A percentile compares a stretch with the other conserved stretches of the same genome.
Evolutionary conservation across 2,329 filamentous ascomycete genomes (phyloP).

Genomic region (Colletotrichum sp.): DNA sequence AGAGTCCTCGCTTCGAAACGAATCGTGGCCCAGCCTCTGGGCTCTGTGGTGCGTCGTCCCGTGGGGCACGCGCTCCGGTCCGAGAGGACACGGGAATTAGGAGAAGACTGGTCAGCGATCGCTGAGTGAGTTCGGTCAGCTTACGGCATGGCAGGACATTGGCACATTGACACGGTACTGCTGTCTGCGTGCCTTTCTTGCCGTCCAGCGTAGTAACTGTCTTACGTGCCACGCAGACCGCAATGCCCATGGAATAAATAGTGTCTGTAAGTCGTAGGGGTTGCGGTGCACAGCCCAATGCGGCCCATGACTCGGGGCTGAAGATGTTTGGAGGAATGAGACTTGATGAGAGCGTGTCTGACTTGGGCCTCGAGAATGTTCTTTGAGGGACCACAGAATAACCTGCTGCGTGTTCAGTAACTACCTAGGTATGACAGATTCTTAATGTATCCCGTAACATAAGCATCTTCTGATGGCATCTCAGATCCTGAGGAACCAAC

Average conservation of each 20-base stretch:
- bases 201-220: background rate
- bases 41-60: background rate
- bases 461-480: background rate
- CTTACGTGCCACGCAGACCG: background rate
- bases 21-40: background rate
- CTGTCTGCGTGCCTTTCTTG: background rate
- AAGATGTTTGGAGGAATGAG: background rate
- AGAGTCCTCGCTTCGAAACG: constrained; percentile 1
- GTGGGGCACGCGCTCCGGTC: background rate
- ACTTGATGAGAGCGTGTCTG: background rate
- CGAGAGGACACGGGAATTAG: background rate
- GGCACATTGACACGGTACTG: background rate
- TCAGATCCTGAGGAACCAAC: background rate
- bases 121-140: background rate
- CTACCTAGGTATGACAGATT: background rate
- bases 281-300: background rate
- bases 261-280: background rate
- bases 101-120: background rate
- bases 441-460: background rate
- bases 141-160: background rate
- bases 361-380: background rate
- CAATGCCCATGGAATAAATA: background rate
- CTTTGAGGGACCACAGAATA: background rate
- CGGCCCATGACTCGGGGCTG: background rate
- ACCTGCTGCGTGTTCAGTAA: background rate